Evolutionary conservation across 2,329 filamentous ascomycete genomes (phyloP).

Genomic region (Aspergillus felis): DNA sequence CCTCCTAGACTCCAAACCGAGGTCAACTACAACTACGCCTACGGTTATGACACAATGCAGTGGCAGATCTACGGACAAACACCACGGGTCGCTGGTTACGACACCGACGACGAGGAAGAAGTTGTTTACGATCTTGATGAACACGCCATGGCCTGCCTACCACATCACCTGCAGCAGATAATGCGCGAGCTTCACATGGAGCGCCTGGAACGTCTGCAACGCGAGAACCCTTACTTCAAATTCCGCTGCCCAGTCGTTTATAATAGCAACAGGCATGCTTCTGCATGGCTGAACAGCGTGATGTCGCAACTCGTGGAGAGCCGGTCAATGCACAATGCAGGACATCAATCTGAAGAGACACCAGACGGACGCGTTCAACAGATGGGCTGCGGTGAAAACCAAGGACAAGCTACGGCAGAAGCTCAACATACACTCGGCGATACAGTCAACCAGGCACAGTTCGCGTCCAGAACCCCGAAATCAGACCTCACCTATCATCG

Average conservation of each 20-base stretch:
- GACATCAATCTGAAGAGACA: background rate
- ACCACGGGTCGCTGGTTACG: slow-evolving; percentile 2
- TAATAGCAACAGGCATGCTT: background rate
- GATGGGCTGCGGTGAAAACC: background rate
- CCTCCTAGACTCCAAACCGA: background rate
- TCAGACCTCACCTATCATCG: background rate
- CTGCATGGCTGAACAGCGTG: slow-evolving; percentile 15
- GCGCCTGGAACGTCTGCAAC: slow-evolving; percentile 13
- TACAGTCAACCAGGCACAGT: background rate
- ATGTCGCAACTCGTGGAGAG: slow-evolving; percentile 5
- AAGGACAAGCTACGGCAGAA: background rate
- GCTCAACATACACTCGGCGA: background rate
- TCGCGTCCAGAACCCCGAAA: background rate
- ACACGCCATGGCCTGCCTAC: slow-evolving; percentile 23
- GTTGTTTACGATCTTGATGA: slow-evolving; percentile 25
- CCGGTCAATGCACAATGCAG: background rate
- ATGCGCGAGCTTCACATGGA: slow-evolving; percentile 27
- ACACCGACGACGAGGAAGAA: slow-evolving; percentile 23
- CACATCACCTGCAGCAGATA: slow-evolving; percentile 20
- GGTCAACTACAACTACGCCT: background rate
- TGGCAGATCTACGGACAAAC: background rate
- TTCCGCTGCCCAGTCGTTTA: background rate
- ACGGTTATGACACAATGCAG: background rate
- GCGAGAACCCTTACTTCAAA: slow-evolving; percentile 10
- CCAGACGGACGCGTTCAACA: background rate